phyloP scores from a whole-genome alignment of 75 land plant species.

The Sequoia sempervirens region DNA sequence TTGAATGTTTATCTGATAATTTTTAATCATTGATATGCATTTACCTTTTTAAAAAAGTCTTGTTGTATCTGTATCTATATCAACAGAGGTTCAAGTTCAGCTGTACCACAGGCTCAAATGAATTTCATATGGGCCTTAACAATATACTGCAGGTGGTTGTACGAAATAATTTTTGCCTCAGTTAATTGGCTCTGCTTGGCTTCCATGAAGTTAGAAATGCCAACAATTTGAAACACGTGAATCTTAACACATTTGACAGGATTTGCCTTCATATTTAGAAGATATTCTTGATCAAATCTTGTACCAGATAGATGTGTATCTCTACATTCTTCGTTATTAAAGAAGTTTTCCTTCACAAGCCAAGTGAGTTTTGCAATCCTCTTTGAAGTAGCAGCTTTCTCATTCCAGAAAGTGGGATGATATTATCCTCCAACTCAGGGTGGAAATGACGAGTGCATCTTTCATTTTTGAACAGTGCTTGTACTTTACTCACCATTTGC shows the following conservation, averaged over 20 bases:
- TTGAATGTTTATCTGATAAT: too few species aligned
- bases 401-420: not conserved
- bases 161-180: not conserved
- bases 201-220: not conserved
- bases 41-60: not conserved
- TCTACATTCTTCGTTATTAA: not conserved
- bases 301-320: not conserved
- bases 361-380: not conserved
- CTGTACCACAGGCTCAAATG: not conserved
- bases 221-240: not conserved
- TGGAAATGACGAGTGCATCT: not conserved
- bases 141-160: not conserved
- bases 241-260: not conserved
- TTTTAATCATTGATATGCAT: too few species aligned
- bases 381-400: not conserved
- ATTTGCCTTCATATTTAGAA: not conserved
- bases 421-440: not conserved
- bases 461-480: not conserved
- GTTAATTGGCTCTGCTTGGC: not conserved
- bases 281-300: not conserved
- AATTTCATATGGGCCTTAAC: not conserved
- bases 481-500: not conserved
- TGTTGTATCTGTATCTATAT: not conserved
- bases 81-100: not conserved
- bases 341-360: not conserved